A percentile compares a stretch with the other conserved stretches of the same genome.
phyloP scores from a whole-genome alignment of 2,329 filamentous ascomycete genomes.

The Botrytis byssoidea region DNA sequence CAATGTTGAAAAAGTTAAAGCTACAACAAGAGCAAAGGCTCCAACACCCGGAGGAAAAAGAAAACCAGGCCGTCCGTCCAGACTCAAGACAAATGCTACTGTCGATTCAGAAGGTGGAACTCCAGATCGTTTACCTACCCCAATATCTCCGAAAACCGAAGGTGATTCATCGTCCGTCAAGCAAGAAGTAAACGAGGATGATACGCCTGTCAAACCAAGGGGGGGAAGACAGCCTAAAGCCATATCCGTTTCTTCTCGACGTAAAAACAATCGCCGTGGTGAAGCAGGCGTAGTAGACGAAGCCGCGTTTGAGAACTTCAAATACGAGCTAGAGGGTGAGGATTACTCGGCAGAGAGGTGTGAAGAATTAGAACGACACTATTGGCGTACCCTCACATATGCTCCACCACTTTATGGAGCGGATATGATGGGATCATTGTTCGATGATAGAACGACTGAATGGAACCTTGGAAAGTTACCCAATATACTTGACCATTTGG shows the following conservation, averaged over 20 bases:
- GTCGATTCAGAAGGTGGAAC: conserved; percentile 43
- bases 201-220: conserved; percentile 42
- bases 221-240: conserved; percentile 52
- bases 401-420: conserved; percentile 93
- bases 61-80: conserved; percentile 28
- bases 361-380: conserved; percentile 88
- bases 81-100: conserved; percentile 31
- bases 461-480: conserved; percentile 97
- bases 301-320: conserved; percentile 83
- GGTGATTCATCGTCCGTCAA: conserved; percentile 40
- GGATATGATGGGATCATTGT: conserved; percentile 93
- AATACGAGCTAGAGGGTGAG: conserved; percentile 81
- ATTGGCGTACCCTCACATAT: conserved; percentile 97
- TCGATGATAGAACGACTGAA: conserved; percentile 75
- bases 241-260: conserved; percentile 75
- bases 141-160: conserved; percentile 49
- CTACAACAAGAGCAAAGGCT: conserved; percentile 37
- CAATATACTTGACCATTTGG: conserved; percentile 89
- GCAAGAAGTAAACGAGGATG: conserved; percentile 45
- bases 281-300: conserved; percentile 85
- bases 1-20: conserved; percentile 36
- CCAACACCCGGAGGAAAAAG: conserved; percentile 27
- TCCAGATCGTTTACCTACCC: conserved; percentile 49
- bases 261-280: conserved; percentile 80
- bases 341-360: conserved; percentile 91